Conservation (phyloP, 2,329 filamentous ascomycete species). For the Rosellinia necatrix region DNA sequence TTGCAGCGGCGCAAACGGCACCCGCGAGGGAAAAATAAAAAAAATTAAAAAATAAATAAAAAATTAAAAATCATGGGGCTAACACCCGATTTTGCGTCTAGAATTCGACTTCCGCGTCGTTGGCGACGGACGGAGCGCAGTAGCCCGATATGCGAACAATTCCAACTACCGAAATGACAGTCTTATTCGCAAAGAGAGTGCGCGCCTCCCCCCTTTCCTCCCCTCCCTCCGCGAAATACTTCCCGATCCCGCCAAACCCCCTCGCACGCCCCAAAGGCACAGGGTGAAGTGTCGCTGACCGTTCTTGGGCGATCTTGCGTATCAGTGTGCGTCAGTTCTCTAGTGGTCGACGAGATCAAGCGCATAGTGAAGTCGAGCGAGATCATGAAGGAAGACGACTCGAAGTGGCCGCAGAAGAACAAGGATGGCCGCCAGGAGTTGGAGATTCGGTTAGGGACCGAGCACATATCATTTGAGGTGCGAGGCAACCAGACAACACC, state of each 20-base stretch:
- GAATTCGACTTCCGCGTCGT: slow-evolving; percentile 96
- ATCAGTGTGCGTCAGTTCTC: slow-evolving; percentile 91
- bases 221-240: not conserved
- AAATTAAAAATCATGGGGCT: not conserved
- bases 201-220: slow-evolving; percentile 42
- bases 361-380: slow-evolving; percentile 96
- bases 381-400: slow-evolving; percentile 98
- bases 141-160: slow-evolving; percentile 97
- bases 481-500: slow-evolving; percentile 36
- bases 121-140: slow-evolving; percentile 89
- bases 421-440: slow-evolving; percentile 97
- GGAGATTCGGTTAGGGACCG: slow-evolving; percentile 89
- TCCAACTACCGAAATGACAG: slow-evolving; percentile 99
- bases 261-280: not conserved
- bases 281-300: too few species aligned
- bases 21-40: slow-evolving; percentile 8
- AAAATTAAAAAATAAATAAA: too few species aligned
- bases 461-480: slow-evolving; percentile 98
- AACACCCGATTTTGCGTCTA: slow-evolving; percentile 54
- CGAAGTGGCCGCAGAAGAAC: slow-evolving; percentile 99
- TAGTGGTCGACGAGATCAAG: slow-evolving; percentile 92
- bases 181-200: slow-evolving; percentile 98
- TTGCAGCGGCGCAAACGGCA: not conserved
- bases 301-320: not conserved
- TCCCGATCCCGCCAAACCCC: not conserved